Conservation (phyloP, 2,329 filamentous ascomycete species). For the Trichoderma simmonsii region DNA sequence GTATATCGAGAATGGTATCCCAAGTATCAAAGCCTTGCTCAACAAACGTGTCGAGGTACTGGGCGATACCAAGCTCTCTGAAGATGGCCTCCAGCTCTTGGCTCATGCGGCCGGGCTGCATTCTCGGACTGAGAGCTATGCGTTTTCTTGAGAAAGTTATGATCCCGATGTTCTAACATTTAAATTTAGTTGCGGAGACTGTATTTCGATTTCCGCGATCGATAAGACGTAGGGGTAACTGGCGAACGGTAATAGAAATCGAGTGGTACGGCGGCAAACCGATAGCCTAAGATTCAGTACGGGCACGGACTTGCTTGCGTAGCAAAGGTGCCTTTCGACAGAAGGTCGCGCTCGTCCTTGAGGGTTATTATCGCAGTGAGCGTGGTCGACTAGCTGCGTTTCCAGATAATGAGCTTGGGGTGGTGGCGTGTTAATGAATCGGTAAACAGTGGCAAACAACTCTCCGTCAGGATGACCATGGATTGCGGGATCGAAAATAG, state of each 20-base stretch:
- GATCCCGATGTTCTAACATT: constrained; percentile 19
- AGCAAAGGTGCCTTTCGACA: background rate
- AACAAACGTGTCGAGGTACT: constrained; percentile 70
- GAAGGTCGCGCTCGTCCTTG: background rate
- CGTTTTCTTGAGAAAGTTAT: background rate
- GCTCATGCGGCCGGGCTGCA: constrained; percentile 41
- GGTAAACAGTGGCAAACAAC: background rate
- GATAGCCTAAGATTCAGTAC: background rate
- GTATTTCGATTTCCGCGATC: background rate
- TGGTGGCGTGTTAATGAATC: background rate
- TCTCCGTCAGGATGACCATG: background rate
- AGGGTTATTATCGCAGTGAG: background rate
- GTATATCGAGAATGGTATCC: constrained; percentile 80
- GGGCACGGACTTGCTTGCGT: background rate
- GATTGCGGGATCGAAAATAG: background rate
- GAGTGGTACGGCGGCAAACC: background rate
- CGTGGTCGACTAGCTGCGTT: background rate
- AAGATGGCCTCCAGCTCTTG: constrained; percentile 62
- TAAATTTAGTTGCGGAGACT: constrained; percentile 7
- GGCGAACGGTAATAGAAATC: background rate
- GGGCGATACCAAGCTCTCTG: constrained; percentile 71
- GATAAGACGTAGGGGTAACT: background rate
- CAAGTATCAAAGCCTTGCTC: constrained; percentile 82
- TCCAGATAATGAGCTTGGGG: background rate
- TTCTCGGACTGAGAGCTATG: background rate